Percentiles rank a stretch among this genome's conserved stretches.
Conservation (phyloP, 345 rosid genomes). For the Carallia pectinifolia region DNA sequence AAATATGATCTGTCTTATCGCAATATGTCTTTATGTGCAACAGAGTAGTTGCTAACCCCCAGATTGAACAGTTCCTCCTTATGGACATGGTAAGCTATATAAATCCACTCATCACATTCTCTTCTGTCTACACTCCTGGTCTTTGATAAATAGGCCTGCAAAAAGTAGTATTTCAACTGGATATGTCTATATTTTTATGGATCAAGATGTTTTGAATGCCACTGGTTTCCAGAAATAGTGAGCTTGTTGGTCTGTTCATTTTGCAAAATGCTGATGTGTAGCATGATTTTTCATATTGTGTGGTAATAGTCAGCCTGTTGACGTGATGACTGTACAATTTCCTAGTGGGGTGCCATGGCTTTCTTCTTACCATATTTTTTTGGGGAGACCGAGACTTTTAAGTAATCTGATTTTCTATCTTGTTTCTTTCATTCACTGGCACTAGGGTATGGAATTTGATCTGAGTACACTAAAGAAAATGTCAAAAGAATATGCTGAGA, state of each 20-base stretch:
- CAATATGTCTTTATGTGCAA: conserved; percentile 17
- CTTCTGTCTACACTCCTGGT: no score
- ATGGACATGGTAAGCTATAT: conserved; percentile 68
- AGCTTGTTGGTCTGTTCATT: no score
- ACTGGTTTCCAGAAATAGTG: no score
- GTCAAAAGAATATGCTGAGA: conserved; percentile 58
- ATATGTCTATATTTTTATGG: not conserved
- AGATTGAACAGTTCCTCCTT: conserved; percentile 60
- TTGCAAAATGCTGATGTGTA: no score
- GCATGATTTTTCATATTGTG: not conserved
- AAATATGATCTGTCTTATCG: not conserved
- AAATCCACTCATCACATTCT: not conserved
- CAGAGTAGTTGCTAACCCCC: conserved; percentile 56
- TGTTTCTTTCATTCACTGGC: not conserved
- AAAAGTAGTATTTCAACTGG: not conserved
- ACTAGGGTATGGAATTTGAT: conserved; percentile 61
- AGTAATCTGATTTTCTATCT: conserved; percentile 1
- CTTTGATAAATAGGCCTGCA: no score
- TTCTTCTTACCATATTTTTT: not conserved
- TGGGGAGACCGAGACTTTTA: not conserved
- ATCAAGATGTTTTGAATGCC: no score
- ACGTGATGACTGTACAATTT: not conserved
- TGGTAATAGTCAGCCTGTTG: not conserved
- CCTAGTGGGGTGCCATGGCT: not conserved
- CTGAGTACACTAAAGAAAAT: conserved; percentile 41